Base-by-base conservation (phyloP, 768 basidiomycete genomes). In the Zangia roseola region DNA sequence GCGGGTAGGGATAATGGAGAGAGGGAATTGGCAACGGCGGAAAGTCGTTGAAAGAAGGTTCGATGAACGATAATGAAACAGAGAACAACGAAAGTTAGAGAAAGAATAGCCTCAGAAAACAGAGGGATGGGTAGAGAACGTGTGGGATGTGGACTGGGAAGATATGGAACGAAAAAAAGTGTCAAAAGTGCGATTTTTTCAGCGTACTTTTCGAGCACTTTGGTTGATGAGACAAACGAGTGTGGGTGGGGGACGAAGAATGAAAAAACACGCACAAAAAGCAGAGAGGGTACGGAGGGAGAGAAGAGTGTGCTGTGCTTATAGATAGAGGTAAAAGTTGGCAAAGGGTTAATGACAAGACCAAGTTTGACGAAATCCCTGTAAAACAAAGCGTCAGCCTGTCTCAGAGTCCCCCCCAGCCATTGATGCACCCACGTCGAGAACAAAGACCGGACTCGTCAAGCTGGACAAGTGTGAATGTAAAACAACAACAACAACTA, bases 61-160 rank as follows among this genome's bases (percentile, higher is more conserved):
- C 59, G 55, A 59, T 40, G 61, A 67, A 68, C 57, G 65, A 70
- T 70, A 75, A 74, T 70, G 64, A 72, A 64, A 72, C 72, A 73
- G 67, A 65, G 65, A 62, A 73, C 69, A 70, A 70, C 73, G 74
- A 68, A 72, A 73, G 76, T 78, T 75, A 81, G 79, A 74, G 77
- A 75, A 74, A 69, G 76, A 76, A 77, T 69, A 53, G 68, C 57
- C 66, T 61, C 64, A 51, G 56, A 62, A 66, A 57, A 28, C 2
- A 69, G 60, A 69, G 56, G 66, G 42, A 56, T 52, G 36, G 67
- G 60, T 73, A 75, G 74, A 56, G 77, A 78, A 67, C 71, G 76
- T 75, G 72, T 68, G 69, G 63, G 52, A 16, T 59, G 56, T 66
- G 70, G 49, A 43, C 43, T 57, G 57, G 55, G 51, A 60, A 63